Percentiles rank a stretch among this genome's conserved stretches.
These are phyloP conservation scores for Paralagenidium karlingii DNA, from an alignment of 352 stramenopile species.

Conservation along the genomic window DNA sequence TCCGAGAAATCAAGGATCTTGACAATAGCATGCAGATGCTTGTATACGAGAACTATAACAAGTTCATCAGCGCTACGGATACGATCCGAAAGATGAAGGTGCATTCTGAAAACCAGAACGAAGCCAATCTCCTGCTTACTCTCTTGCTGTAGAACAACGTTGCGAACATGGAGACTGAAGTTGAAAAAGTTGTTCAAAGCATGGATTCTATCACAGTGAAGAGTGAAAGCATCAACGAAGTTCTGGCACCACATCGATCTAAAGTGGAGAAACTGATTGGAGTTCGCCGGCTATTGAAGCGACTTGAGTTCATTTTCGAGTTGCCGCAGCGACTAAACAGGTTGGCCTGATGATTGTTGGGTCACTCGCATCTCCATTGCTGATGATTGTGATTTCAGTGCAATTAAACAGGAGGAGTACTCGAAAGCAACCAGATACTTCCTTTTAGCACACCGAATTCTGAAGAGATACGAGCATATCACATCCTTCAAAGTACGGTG, in stretches of 20 bases:
- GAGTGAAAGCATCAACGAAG: slow-evolving; percentile 81
- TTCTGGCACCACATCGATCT: slow-evolving; percentile 66
- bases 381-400: slow-evolving; percentile 10
- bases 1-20: slow-evolving; percentile 88
- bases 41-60: slow-evolving; percentile 99
- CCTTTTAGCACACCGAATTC: slow-evolving; percentile 68
- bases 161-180: slow-evolving; percentile 83
- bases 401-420: slow-evolving; percentile 82
- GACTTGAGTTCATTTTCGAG: slow-evolving; percentile 96
- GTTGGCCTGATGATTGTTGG: slow-evolving; percentile 5
- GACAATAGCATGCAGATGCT: slow-evolving; percentile 99
- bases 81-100: slow-evolving; percentile 95
- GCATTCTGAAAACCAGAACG: not conserved
- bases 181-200: slow-evolving; percentile 71
- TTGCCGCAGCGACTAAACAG: slow-evolving; percentile 82
- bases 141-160: slow-evolving; percentile 61
- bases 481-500: slow-evolving; percentile 64
- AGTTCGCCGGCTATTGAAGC: slow-evolving; percentile 90
- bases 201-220: slow-evolving; percentile 84
- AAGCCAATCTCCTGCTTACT: not conserved
- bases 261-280: slow-evolving; percentile 93
- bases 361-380: not conserved
- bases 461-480: slow-evolving; percentile 82
- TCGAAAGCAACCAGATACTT: slow-evolving; percentile 83
- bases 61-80: slow-evolving; percentile 99